These are phyloP conservation scores for Beauveria scarabaeidicola DNA, from an alignment of 2,329 filamentous ascomycete species.

Conservation along the genomic window DNA sequence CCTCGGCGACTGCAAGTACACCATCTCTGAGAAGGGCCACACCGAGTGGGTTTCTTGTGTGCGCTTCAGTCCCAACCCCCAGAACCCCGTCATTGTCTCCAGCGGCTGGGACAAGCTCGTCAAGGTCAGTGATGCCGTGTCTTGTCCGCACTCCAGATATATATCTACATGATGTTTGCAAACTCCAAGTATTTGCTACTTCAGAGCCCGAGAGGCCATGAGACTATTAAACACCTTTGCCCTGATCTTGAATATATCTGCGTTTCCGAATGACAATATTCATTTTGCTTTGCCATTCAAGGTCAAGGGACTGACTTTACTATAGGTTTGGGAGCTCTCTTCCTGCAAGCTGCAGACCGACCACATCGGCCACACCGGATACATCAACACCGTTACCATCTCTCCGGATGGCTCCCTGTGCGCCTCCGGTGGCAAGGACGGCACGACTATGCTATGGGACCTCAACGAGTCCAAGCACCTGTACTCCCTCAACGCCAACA, in stretches of 20 bases:
- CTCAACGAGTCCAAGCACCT: slow-evolving; percentile 99
- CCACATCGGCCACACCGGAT: slow-evolving; percentile 99
- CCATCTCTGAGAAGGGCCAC: slow-evolving; percentile 99
- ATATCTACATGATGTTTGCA: slow-evolving; percentile 80
- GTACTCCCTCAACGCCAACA: slow-evolving; percentile 98
- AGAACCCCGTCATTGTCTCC: slow-evolving; percentile 99
- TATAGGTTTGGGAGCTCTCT: slow-evolving; percentile 96
- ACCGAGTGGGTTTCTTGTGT: slow-evolving; percentile 99
- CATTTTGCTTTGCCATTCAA: background rate
- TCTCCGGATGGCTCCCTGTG: slow-evolving; percentile 98
- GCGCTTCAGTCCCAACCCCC: slow-evolving; percentile 98
- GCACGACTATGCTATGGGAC: slow-evolving; percentile 99
- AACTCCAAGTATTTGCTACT: slow-evolving; percentile 99
- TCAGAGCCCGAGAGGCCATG: slow-evolving; percentile 95
- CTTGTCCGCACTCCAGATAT: background rate
- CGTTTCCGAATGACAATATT: slow-evolving; percentile 6
- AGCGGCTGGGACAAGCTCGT: slow-evolving; percentile 99
- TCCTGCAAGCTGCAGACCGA: slow-evolving; percentile 99
- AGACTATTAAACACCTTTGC: slow-evolving; percentile 87
- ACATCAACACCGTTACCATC: slow-evolving; percentile 99
- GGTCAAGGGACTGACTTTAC: background rate
- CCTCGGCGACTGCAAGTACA: slow-evolving; percentile 99
- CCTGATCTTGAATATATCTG: slow-evolving; percentile 55
- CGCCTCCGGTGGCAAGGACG: slow-evolving; percentile 98
- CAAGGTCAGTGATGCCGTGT: slow-evolving; percentile 65